Conservation (phyloP, 352 stramenopile genomes). For the Elongisporangium prolatum region DNA sequence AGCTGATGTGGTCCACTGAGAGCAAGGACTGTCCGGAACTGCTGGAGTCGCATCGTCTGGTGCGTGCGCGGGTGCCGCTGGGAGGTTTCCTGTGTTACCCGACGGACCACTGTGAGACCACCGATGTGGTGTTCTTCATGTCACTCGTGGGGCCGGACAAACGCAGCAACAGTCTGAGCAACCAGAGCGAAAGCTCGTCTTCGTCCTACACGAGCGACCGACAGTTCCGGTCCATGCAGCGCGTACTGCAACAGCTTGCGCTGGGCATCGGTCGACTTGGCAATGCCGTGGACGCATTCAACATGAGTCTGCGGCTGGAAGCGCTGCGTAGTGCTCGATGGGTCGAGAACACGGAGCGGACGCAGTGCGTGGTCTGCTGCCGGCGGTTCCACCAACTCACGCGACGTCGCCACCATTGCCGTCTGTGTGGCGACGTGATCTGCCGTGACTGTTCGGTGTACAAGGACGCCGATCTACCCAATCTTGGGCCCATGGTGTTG, state of each 20-base stretch:
- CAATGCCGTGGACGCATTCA: constrained; percentile 60
- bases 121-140: constrained; percentile 79
- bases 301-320: constrained; percentile 55
- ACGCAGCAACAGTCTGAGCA: constrained; percentile 11
- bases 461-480: constrained; percentile 65
- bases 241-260: constrained; percentile 53
- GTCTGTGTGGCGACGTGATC: constrained; percentile 69
- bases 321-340: constrained; percentile 41
- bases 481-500: constrained; percentile 54
- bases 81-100: constrained; percentile 68
- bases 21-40: constrained; percentile 63
- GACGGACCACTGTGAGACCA: constrained; percentile 48
- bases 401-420: constrained; percentile 70
- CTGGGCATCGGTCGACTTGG: constrained; percentile 37
- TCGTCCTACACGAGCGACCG: constrained; percentile 33
- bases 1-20: constrained; percentile 67
- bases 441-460: constrained; percentile 68
- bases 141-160: constrained; percentile 25
- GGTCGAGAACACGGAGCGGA: constrained; percentile 48
- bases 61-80: constrained; percentile 53
- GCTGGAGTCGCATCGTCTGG: constrained; percentile 51
- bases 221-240: constrained; percentile 59
- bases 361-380: constrained; percentile 58
- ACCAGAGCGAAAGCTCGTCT: constrained; percentile 7
- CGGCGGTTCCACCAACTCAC: constrained; percentile 64